phyloP scores from a whole-genome alignment of 495 filamentous ascomycete genomes.

The Aspergillus asperescens region DNA sequence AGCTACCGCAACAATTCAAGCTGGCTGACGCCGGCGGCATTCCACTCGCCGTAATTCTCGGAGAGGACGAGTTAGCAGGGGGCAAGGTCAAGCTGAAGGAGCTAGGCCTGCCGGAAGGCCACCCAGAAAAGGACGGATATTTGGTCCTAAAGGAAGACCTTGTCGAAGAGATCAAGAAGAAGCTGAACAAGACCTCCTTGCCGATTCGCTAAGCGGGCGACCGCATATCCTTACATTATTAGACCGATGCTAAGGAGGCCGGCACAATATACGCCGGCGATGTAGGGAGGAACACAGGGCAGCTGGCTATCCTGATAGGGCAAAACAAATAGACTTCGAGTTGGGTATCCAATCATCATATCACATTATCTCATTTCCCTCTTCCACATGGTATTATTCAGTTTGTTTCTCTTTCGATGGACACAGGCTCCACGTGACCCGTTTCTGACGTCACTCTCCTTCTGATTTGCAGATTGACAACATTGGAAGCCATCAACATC shows the following conservation, averaged over 20 bases:
- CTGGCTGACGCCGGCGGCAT: constrained; percentile 65
- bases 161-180: constrained; percentile 53
- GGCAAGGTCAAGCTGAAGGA: constrained; percentile 82
- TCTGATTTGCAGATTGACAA: neutral
- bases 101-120: constrained; percentile 69
- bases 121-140: constrained; percentile 82
- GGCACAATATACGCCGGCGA: neutral
- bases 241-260: neutral
- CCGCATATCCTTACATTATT: neutral
- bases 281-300: constrained; percentile 8
- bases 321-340: constrained; percentile 15
- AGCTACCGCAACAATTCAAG: constrained; percentile 73
- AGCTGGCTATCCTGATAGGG: constrained; percentile 17
- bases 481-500: neutral
- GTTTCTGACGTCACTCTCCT: neutral
- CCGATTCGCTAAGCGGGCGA: neutral
- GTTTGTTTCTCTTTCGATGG: neutral
- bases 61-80: constrained; percentile 69
- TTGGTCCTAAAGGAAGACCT: constrained; percentile 58
- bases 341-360: constrained; percentile 8
- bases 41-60: constrained; percentile 71
- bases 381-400: neutral
- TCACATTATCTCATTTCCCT: neutral
- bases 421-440: constrained; percentile 2
- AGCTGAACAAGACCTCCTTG: constrained; percentile 3